Conservation (phyloP, 306 rosid species). For the Trifolium dubium region DNA sequence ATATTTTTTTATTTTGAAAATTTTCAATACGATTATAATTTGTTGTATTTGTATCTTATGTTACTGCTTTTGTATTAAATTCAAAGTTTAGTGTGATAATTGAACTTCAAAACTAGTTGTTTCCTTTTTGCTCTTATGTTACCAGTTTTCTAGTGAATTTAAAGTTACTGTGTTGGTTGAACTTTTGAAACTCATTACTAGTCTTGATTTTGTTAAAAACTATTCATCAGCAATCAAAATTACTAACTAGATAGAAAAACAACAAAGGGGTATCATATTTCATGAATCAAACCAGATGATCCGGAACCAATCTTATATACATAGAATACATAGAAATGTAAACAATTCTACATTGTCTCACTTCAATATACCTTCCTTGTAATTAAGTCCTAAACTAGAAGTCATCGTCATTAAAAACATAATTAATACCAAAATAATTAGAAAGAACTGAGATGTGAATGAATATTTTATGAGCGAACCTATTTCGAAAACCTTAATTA, state of each 20-base stretch:
- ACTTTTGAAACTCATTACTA: constrained; percentile 5
- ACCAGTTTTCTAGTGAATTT: neutral
- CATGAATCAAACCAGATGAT: constrained; percentile 26
- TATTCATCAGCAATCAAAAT: neutral
- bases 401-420: constrained; percentile 14
- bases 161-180: neutral
- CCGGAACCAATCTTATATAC: constrained; percentile 48
- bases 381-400: constrained; percentile 37
- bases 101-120: constrained; percentile 18
- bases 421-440: neutral
- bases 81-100: constrained; percentile 14
- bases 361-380: constrained; percentile 16
- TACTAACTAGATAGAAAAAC: no score
- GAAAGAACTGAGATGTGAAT: constrained; percentile 15
- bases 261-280: neutral
- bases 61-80: constrained; percentile 9
- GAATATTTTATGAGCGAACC: neutral
- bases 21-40: neutral
- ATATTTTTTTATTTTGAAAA: neutral
- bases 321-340: constrained; percentile 33
- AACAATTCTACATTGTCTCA: constrained; percentile 31
- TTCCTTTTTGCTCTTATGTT: constrained; percentile 8
- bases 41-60: constrained; percentile 10
- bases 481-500: neutral
- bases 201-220: neutral